Conservation (phyloP, 345 rosid genomes). For the Linum trigynum region DNA sequence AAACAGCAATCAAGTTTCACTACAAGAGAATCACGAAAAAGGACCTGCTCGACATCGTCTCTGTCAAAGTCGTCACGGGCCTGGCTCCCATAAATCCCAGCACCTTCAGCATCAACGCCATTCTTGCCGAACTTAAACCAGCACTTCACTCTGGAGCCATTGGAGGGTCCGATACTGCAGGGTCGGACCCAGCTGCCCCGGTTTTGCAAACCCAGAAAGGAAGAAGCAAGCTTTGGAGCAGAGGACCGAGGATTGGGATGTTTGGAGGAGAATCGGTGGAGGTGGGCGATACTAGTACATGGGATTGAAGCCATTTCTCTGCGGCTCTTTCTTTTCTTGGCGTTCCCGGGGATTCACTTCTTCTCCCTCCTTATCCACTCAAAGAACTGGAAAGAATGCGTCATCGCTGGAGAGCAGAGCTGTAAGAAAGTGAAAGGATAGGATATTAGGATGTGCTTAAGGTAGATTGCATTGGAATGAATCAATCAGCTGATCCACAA, state of each 20-base stretch:
- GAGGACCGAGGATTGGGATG: conserved; percentile 25
- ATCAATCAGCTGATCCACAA: not conserved
- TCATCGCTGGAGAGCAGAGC: not conserved
- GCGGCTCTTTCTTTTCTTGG: not conserved
- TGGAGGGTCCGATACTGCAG: conserved; percentile 51
- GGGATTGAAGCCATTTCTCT: conserved; percentile 17
- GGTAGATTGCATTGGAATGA: not conserved
- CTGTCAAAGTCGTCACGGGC: conserved; percentile 78
- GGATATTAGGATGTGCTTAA: not conserved
- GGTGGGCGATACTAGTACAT: conserved; percentile 29
- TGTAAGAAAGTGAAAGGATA: not conserved
- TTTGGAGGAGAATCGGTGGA: conserved; percentile 20
- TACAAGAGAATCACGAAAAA: not conserved
- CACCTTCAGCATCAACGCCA: conserved; percentile 92
- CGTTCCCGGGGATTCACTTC: not conserved
- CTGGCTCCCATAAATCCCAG: conserved; percentile 94
- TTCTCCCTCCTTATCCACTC: conserved; percentile 3
- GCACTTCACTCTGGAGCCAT: conserved; percentile 57
- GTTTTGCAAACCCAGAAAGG: conserved; percentile 44
- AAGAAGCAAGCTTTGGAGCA: conserved; percentile 27
- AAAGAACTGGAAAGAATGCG: too few relatives aligned
- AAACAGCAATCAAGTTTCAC: too few relatives aligned
- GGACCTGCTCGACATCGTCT: conserved; percentile 98
- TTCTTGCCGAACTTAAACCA: conserved; percentile 86
- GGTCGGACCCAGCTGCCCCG: conserved; percentile 26